Evolutionary conservation across 371 early-diverging fungal genomes (phyloP).

Genomic region (Haplosporangium sp.): DNA sequence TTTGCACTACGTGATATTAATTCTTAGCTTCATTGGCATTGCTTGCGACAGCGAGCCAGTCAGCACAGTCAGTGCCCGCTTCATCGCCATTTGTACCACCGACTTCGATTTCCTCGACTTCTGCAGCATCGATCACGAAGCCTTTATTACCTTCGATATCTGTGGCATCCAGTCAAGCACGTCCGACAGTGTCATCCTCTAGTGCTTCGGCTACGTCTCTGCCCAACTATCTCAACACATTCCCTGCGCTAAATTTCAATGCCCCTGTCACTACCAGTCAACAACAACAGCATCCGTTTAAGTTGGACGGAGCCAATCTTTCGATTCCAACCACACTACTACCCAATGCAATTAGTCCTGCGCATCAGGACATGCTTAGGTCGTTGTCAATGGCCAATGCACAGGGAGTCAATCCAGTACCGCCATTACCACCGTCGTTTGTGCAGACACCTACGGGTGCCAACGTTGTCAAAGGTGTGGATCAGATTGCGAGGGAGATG

Average conservation of each 20-base stretch:
- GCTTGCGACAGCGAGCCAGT: conserved; percentile 22
- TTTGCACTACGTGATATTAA: not conserved
- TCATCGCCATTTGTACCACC: conserved; percentile 8
- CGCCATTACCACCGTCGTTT: conserved; percentile 27
- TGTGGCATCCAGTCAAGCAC: not conserved
- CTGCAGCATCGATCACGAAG: not conserved
- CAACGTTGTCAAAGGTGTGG: conserved; percentile 24
- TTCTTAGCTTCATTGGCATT: conserved; percentile 27
- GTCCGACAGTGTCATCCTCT: not conserved
- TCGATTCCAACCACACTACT: conserved; percentile 37
- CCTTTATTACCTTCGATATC: not conserved
- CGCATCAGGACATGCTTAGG: conserved; percentile 43
- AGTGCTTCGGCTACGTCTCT: not conserved
- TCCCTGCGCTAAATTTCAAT: conserved; percentile 10
- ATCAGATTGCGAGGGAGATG: conserved; percentile 34
- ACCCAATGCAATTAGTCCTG: conserved; percentile 27
- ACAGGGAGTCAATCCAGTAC: conserved; percentile 10
- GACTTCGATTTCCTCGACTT: not conserved
- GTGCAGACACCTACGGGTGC: conserved; percentile 29
- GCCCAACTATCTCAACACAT: conserved; percentile 12
- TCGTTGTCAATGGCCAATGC: conserved; percentile 35
- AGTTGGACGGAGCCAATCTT: conserved; percentile 32
- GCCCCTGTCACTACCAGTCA: not conserved
- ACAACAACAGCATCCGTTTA: conserved; percentile 1
- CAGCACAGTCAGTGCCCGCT: conserved; percentile 6